Conservation (phyloP, 352 stramenopile species). For the Pythium monospermum region DNA sequence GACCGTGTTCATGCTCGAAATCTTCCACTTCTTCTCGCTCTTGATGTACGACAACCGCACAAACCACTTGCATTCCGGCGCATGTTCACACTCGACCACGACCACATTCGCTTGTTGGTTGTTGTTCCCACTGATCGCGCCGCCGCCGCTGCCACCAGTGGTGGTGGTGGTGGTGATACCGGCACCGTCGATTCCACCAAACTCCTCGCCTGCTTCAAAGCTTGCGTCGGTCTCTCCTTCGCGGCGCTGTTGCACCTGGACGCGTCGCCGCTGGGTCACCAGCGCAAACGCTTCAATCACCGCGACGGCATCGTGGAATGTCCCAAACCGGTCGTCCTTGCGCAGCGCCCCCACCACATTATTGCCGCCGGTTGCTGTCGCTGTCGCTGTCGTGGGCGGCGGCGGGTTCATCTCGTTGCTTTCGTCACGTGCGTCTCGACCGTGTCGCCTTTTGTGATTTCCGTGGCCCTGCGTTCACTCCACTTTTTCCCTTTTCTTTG, state of each 20-base stretch:
- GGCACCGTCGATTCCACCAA: too few species aligned
- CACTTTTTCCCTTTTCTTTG: constrained; percentile 17
- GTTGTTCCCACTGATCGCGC: not conserved
- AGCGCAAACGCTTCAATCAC: constrained; percentile 55
- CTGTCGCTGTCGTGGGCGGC: not conserved
- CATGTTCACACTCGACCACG: constrained; percentile 57
- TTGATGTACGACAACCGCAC: constrained; percentile 58
- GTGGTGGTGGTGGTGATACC: not conserved
- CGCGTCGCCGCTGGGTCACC: constrained; percentile 46
- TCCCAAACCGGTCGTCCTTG: constrained; percentile 61
- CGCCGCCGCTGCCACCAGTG: not conserved
- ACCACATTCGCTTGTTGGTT: constrained; percentile 33
- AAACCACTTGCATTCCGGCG: constrained; percentile 71
- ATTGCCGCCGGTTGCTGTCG: not conserved
- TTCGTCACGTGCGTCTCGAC: constrained; percentile 17
- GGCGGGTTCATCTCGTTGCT: too few species aligned
- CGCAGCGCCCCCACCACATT: constrained; percentile 20
- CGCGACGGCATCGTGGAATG: constrained; percentile 56
- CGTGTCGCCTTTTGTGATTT: constrained; percentile 47
- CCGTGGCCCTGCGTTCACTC: not conserved
- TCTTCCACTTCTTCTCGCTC: constrained; percentile 66
- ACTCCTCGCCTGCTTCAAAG: too few species aligned
- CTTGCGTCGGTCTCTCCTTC: not conserved
- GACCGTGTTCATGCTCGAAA: constrained; percentile 61
- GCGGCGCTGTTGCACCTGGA: constrained; percentile 39